Evolutionary conservation across 2,329 filamentous ascomycete species (phyloP), one percentile per base, ranked within the genome.

Genomic region (Talaromyces sp.): DNA sequence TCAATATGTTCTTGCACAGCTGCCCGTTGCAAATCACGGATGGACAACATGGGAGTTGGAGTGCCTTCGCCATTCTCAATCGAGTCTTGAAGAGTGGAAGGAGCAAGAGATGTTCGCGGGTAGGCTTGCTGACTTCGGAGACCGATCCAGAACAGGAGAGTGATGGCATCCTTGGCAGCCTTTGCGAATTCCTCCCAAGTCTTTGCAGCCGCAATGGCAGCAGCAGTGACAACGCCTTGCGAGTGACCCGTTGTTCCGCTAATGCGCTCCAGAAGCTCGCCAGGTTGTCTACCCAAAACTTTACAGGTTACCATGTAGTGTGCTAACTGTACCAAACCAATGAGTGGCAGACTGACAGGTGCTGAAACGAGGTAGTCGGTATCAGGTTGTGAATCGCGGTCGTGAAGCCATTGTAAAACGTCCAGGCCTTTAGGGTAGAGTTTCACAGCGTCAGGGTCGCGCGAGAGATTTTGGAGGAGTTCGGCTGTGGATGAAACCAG

Each of bases 61-160:
- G 85, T 86, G n/a, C 96, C 96, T 81, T 99, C 95, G 61, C 95
- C 94, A 76, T 95, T 89, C 75, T 97, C 94, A 70, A 92, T 85
- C 1, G 95, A 97, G 79, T 99, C 95, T 75, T 94, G 92, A 62
- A 99, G 85, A 74, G 94, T 92, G 52, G 88, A 91, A 0, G 95
- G 96, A 3, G 93, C 92, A 72, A 99, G 85, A 39, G 95, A 98
- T 3, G 95, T 99, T 71, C 91, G 88, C 45, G 95, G 96, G 80
- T 97, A 99, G 2, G 93, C 93, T 79, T 99, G 95, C 79, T 99
- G 95, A 78, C 94, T 97, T 74, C 95, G 90, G 67, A 94, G 89
- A 76, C 96, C 95, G 70, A 99, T 97, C 95, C 95, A 99, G 84
- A 99, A 99, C 35, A 99, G 89, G 73, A 97, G 92, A 35, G 91